A percentile compares a stretch with the other conserved stretches of the same genome.
Conservation (phyloP, 371 early-diverging fungal species). For the Apophysomyces elegans region DNA sequence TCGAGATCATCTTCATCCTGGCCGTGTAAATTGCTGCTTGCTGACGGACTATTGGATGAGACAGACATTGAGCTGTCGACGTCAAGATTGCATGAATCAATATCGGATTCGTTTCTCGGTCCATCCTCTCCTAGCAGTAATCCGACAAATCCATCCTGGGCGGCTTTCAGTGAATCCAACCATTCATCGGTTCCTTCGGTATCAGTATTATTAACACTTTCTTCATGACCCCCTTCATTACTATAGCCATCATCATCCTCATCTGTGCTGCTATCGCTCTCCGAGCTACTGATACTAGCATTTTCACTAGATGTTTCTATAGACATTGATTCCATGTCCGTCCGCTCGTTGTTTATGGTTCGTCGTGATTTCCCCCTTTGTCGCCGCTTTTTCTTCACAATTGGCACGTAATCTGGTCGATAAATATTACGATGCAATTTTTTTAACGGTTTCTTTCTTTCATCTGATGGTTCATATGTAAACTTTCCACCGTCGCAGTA, state of each 20-base stretch:
- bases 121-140: slow-evolving; percentile 16
- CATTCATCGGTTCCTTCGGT: not conserved
- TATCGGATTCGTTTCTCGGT: not conserved
- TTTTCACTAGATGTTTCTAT: not conserved
- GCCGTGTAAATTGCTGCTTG: slow-evolving; percentile 1
- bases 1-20: slow-evolving; percentile 22
- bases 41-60: slow-evolving; percentile 14
- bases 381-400: not conserved
- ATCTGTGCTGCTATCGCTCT: slow-evolving; percentile 5
- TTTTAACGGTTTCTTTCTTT: not conserved
- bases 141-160: slow-evolving; percentile 42
- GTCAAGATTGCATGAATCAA: not conserved
- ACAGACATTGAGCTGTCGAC: slow-evolving; percentile 7
- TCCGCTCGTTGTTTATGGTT: not conserved
- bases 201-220: not conserved
- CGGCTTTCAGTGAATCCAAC: slow-evolving; percentile 24
- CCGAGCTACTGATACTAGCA: slow-evolving; percentile 9
- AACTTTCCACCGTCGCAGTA: slow-evolving; percentile 56
- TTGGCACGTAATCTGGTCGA: slow-evolving; percentile 49
- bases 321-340: not conserved
- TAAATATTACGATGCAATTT: slow-evolving; percentile 28
- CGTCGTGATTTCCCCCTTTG: not conserved
- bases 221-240: slow-evolving; percentile 4
- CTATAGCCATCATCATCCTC: not conserved
- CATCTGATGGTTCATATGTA: slow-evolving; percentile 30